A percentile compares a stretch with the other conserved stretches of the same genome.
Conservation (phyloP, 805 yeast species). For the Candida ulmi region DNA sequence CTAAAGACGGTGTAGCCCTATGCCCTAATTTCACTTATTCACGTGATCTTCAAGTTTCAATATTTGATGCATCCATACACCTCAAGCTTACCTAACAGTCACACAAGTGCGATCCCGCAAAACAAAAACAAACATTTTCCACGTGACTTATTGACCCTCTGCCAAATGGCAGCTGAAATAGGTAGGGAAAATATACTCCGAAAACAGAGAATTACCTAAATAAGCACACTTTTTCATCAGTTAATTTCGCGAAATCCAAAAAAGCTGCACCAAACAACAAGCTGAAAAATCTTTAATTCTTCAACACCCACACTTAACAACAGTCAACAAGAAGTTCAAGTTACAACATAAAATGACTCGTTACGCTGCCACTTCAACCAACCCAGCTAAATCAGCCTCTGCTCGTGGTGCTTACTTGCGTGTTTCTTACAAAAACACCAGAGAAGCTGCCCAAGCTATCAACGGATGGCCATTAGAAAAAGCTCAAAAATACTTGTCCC, state of each 20-base stretch:
- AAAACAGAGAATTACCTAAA: not conserved
- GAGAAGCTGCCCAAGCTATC: slow-evolving; percentile 98
- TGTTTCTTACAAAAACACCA: slow-evolving; percentile 99
- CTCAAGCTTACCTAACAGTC: too few relatives aligned
- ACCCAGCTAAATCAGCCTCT: slow-evolving; percentile 99
- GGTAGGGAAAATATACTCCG: not conserved
- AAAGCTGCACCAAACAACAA: not conserved
- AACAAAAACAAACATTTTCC: not conserved
- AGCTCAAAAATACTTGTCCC: slow-evolving; percentile 94
- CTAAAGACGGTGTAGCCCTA: too few relatives aligned
- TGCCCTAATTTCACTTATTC: too few relatives aligned
- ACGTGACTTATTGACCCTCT: not conserved
- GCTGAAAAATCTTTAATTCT: not conserved
- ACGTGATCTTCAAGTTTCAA: too few relatives aligned
- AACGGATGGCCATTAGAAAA: slow-evolving; percentile 95
- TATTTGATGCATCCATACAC: too few relatives aligned
- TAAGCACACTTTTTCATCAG: not conserved
- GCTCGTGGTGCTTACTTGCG: slow-evolving; percentile 99
- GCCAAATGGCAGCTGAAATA: not conserved
- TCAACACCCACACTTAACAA: not conserved
- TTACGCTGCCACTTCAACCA: slow-evolving; percentile 98
- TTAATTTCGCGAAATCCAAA: not conserved
- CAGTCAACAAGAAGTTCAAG: not conserved
- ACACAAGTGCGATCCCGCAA: not conserved
- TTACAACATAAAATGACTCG: slow-evolving; percentile 69